Evolutionary conservation across 1,284 basidiomycete species (phyloP), one percentile per base, ranked within the genome.

Genomic region (Cronartium quercuum): DNA sequence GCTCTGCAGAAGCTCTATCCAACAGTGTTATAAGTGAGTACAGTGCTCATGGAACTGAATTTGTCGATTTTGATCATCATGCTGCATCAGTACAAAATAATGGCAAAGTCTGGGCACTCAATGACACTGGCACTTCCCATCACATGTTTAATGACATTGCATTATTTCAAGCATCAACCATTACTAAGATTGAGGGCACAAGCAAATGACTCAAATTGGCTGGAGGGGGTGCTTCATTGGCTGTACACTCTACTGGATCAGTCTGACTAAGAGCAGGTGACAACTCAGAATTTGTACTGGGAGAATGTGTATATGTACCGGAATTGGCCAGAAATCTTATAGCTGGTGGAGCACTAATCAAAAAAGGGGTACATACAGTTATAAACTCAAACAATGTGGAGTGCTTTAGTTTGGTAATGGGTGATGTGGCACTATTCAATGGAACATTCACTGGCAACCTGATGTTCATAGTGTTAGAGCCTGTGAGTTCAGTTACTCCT

Each of bases 91-190:
- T 44, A 44, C 18, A 9, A 9, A 9, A 9, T 18, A 44, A 9
- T 18, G 42, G 18, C 42, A 18, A 18, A 9, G 18, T 44, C 42
- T 44, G 42, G 42, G 42, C 42, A 18, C 18, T 44, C 9, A 44
- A 44, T 18, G 10, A 37, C 15, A 29, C 65, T 1, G 65, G 65
- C 3, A 44, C 65, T 34, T 66, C 41, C 2, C 42, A 47, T 13
- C 41, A 66, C 13, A 66, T 66, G 65, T 66, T 66, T 47, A 66
- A 66, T 18, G 24, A 66, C 6, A 44, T 47, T 18, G 10, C 2
- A 2, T 66, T 66, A 38, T 66, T 66, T 29, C 18, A 66, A n/a
- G 42, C 42, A 9, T 9, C 42, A 9, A 66, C 42, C 9, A 5
- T 66, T 24, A 51, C 24, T 1, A 41, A 41, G 7, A 41, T 2